Base-by-base conservation (phyloP, 1,284 basidiomycete species). In the Fomitopsis palustris region DNA sequence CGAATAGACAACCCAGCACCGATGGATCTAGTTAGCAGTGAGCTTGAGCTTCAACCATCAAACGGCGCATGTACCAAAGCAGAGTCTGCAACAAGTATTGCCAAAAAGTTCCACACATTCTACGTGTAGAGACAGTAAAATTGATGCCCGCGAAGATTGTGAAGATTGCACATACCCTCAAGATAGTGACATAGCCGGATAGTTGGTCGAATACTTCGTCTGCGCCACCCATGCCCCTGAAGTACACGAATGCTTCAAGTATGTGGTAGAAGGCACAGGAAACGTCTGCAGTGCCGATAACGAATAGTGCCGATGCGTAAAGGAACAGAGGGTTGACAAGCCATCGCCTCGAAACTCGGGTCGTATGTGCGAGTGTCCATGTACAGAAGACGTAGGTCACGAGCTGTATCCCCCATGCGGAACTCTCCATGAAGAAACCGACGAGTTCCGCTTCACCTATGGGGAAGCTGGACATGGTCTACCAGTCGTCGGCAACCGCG, bases 1-100 rank as follows among this genome's bases (percentile, higher is more conserved):
- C 37, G 31, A 31, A 21, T 63, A 67, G 2, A 72, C 56, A 10
- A 62, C 39, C 65, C 65, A 72, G 54, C 67, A 69, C 2, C 70
- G 68, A 56, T 69, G 69, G 3, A 21, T 6, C 14, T 42, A 41
- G 39, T 41, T 12, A 16, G 49, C 21, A 8, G 41, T 12, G 29
- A 14, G 17, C 51, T 33, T 19, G 2, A n/a, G n/a, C 2, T 27
- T 10, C 31, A 31, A 19, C 19, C 31, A 33, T 2, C 4, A 10
- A 10, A 41, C 17, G 16, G 9, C 9, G 39, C 17, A 42, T 16
- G 14, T 35, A 39, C 53, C 35, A 54, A 25, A 5, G 53, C 53
- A 25, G 35, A 31, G 38, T 54, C 53, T 17, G 53, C 25, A 25
- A 54, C n/a, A 9, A 54, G 21, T 12, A 23, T 23, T 4, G 17